These are phyloP conservation scores for Colletotrichum zoysiae DNA, from an alignment of 2,329 filamentous ascomycete species.

Conservation along the genomic window DNA sequence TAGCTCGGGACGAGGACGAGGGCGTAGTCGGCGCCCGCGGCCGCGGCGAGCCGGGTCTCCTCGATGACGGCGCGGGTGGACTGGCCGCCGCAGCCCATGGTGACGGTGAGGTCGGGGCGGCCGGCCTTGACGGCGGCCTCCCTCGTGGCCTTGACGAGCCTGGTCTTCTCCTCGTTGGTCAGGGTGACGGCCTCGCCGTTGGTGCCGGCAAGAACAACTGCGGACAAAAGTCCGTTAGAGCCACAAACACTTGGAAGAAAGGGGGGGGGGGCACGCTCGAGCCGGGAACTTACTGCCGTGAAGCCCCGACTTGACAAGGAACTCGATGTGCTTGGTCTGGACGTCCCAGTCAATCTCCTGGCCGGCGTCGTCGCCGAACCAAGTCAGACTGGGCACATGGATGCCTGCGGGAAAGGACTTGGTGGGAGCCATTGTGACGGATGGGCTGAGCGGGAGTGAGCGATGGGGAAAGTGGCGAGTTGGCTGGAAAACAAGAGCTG, in stretches of 20 bases:
- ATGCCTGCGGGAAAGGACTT: constrained; percentile 62
- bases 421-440: constrained; percentile 48
- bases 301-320: constrained; percentile 65
- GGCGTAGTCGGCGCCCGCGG: constrained; percentile 75
- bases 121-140: constrained; percentile 69
- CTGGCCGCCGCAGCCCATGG: constrained; percentile 75
- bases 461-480: background rate
- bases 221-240: background rate
- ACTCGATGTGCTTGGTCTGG: constrained; percentile 66
- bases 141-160: constrained; percentile 72
- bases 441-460: constrained; percentile 27
- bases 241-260: too few species aligned
- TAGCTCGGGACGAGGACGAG: constrained; percentile 79
- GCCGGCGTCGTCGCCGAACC: constrained; percentile 60
- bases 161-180: constrained; percentile 71
- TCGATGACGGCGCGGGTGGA: constrained; percentile 76
- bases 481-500: background rate
- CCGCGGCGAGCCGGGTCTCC: constrained; percentile 71
- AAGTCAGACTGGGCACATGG: constrained; percentile 69
- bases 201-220: constrained; percentile 76
- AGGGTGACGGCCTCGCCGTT: constrained; percentile 82
- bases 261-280: background rate
- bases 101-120: constrained; percentile 70
- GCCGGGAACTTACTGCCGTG: constrained; percentile 56
- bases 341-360: constrained; percentile 69